A percentile compares a stretch with the other conserved stretches of the same genome.
Conservation (phyloP, 192 early-diverging fungal species). For the Coemansia sp. region DNA sequence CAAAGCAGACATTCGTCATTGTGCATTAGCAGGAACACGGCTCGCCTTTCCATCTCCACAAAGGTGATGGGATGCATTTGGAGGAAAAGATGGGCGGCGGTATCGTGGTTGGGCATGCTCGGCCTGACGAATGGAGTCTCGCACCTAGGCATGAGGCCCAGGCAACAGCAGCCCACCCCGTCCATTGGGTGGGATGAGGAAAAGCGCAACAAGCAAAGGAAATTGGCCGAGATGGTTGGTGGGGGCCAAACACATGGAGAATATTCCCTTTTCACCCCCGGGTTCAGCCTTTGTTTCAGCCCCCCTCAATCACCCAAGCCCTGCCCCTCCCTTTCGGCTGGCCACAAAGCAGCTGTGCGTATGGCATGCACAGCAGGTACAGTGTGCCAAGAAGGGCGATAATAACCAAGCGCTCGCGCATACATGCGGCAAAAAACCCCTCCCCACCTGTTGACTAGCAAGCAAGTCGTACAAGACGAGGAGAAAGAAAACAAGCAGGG, state of each 20-base stretch:
- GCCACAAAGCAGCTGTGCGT: not conserved
- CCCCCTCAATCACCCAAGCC: constrained; percentile 27
- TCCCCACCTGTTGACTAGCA: not conserved
- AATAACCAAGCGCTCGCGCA: not conserved
- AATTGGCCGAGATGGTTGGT: constrained; percentile 1
- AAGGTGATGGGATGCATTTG: not conserved
- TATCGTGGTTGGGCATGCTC: not conserved
- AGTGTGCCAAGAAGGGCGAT: not conserved
- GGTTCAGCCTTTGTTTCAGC: constrained; percentile 48
- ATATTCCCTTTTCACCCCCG: constrained; percentile 4
- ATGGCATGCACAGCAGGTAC: not conserved
- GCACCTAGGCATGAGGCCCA: not conserved
- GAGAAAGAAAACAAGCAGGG: not conserved
- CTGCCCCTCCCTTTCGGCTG: constrained; percentile 18
- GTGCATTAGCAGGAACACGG: constrained; percentile 2
- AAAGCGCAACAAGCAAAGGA: not conserved
- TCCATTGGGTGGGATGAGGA: not conserved
- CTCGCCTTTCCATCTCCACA: not conserved
- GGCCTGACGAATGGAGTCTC: constrained; percentile 3
- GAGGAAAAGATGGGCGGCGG: not conserved
- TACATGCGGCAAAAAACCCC: no score
- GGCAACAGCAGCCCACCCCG: not conserved
- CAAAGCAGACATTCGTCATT: constrained; percentile 4
- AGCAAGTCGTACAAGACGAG: not conserved
- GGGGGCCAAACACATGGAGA: constrained; percentile 1